phyloP scores from a whole-genome alignment of 2,329 filamentous ascomycete species.

The Penicillium digitatum region DNA sequence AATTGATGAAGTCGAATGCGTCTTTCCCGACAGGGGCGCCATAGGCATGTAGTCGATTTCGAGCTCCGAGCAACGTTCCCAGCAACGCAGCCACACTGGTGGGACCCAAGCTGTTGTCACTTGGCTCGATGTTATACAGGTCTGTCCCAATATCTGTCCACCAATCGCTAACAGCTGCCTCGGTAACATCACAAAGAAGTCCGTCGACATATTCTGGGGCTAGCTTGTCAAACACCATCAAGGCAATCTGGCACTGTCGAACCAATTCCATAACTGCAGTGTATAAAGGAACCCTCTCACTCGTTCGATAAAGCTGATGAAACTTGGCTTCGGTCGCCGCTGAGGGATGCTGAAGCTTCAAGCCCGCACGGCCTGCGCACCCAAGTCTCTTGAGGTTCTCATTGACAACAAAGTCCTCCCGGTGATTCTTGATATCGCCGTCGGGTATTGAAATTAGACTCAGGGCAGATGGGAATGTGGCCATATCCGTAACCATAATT shows the following conservation, averaged over 20 bases:
- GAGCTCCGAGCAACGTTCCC: slow-evolving; percentile 81
- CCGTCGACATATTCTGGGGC: slow-evolving; percentile 89
- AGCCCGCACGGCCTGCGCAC: slow-evolving; percentile 82
- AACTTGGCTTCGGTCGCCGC: slow-evolving; percentile 86
- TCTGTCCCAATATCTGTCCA: slow-evolving; percentile 92
- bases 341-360: slow-evolving; percentile 74
- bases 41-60: slow-evolving; percentile 80
- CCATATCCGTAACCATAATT: slow-evolving; percentile 90
- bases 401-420: slow-evolving; percentile 85
- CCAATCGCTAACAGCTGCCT: slow-evolving; percentile 87
- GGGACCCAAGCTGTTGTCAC: slow-evolving; percentile 86
- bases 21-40: slow-evolving; percentile 85
- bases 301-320: slow-evolving; percentile 81
- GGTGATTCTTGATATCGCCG: slow-evolving; percentile 75
- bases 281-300: slow-evolving; percentile 73
- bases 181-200: slow-evolving; percentile 86
- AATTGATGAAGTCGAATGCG: slow-evolving; percentile 77
- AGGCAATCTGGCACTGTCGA: slow-evolving; percentile 82
- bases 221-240: slow-evolving; percentile 82
- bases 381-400: slow-evolving; percentile 89
- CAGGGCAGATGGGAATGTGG: slow-evolving; percentile 83
- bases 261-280: slow-evolving; percentile 82
- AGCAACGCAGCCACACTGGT: slow-evolving; percentile 85
- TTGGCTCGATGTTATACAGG: slow-evolving; percentile 86
- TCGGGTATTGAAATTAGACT: slow-evolving; percentile 89